Evolutionary conservation across 805 yeast species (phyloP), one percentile per base, ranked within the genome.

Genomic region (Candida michaelii): DNA sequence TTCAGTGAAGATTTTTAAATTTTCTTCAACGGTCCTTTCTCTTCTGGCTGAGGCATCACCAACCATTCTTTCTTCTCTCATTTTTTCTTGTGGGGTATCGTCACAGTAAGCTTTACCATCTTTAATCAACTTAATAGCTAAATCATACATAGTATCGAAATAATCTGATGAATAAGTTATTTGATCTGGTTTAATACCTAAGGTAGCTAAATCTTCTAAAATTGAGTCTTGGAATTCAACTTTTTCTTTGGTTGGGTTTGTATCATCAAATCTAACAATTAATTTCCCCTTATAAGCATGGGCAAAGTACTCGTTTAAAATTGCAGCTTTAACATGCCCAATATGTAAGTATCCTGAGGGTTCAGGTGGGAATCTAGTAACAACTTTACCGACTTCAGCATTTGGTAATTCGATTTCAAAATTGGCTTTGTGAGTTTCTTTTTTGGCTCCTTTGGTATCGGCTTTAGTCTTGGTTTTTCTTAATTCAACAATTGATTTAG

Each of bases 1-100:
- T 62, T 86, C 82, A 37, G 84, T 82, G 73, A 93, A 93, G 45
- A 91, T 77, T 52, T 72, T 72, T 66, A 93, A 74, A 73, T 87
- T 90, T 73, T 93, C 99, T 66, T 91, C 97, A 39, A 91, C 85
- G 15, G 91, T 58, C 67, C 97, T 83, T 56, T 89, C 93, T 74
- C 99, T 85, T 74, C 97, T 85, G 37, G 78, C 82, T 39, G 96
- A 86, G 43, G 95, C 84, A 54, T 89, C 82, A 66, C 99, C 99
- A 51, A 89, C 97, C 87, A 88, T 89, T 79, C 99, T 87, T 76
- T 93, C 96, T 61, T 90, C 96, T 73, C 99, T 86, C 99, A 93
- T 93, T 65, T 79, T 76, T 60, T 91, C 98, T 56, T 81, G 80
- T 40, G 90, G 87, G 35, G 99, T 93, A 60, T 93, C 98, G 62